phyloP scores from a whole-genome alignment of 805 yeast genomes.

The Kregervanrija pseudodelftensis region DNA sequence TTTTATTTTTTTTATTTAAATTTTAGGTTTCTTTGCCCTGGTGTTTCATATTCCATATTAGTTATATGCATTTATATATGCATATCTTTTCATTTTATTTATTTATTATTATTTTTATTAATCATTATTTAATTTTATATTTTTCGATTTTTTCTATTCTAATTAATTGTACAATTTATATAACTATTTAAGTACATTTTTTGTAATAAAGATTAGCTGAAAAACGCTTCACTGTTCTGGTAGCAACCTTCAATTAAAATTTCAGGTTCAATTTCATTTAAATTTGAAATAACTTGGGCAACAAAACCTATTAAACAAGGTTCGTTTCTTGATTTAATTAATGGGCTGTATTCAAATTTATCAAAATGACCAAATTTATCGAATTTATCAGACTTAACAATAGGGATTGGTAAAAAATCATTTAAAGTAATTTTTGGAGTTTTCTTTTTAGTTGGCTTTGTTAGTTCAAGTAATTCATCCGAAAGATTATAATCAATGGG shows the following conservation, averaged over 20 bases:
- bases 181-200: neutral
- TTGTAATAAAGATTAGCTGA: conserved; percentile 19
- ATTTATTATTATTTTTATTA: neutral
- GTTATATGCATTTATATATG: neutral
- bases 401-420: conserved; percentile 52
- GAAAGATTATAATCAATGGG: conserved; percentile 30
- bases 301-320: conserved; percentile 82
- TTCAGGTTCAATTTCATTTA: conserved; percentile 36
- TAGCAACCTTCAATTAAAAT: conserved; percentile 44
- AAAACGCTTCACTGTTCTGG: conserved; percentile 42
- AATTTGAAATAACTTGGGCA: conserved; percentile 57
- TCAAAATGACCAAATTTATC: conserved; percentile 24
- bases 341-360: conserved; percentile 29
- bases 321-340: conserved; percentile 84
- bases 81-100: neutral
- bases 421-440: conserved; percentile 29
- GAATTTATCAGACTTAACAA: conserved; percentile 52
- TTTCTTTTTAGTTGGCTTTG: conserved; percentile 7
- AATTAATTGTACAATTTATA: neutral
- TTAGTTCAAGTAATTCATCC: conserved; percentile 8
- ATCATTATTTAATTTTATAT: neutral
- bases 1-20: neutral
- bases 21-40: neutral
- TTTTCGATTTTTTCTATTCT: neutral
- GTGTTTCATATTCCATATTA: too few relatives aligned